phyloP scores from a whole-genome alignment of 805 yeast genomes.

The Sugiyamaella chiloensis region DNA sequence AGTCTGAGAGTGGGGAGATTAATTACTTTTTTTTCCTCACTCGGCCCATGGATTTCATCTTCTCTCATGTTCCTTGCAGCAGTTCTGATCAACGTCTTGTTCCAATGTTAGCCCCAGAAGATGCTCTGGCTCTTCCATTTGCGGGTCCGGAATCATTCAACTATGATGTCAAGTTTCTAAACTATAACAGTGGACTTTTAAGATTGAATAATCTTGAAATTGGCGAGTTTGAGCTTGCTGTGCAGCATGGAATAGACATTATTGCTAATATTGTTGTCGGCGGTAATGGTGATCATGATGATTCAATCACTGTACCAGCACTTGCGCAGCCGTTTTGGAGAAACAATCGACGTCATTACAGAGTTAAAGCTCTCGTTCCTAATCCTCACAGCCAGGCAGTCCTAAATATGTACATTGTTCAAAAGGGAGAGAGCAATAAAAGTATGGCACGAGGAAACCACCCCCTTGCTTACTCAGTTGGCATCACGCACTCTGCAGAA shows the following conservation, averaged over 20 bases:
- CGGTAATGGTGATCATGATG: constrained; percentile 26
- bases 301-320: constrained; percentile 50
- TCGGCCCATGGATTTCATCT: constrained; percentile 70
- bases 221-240: constrained; percentile 69
- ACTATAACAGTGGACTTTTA: constrained; percentile 74
- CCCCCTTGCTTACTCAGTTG: constrained; percentile 70
- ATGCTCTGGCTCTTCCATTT: constrained; percentile 79
- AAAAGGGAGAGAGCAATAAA: constrained; percentile 41
- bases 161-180: constrained; percentile 55
- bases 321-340: constrained; percentile 79
- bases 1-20: constrained; percentile 26
- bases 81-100: constrained; percentile 78
- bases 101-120: constrained; percentile 77
- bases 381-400: constrained; percentile 65
- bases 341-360: constrained; percentile 59
- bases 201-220: constrained; percentile 71
- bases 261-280: constrained; percentile 43
- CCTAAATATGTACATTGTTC: constrained; percentile 70
- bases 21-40: constrained; percentile 57
- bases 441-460: constrained; percentile 37
- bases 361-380: constrained; percentile 80
- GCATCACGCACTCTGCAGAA: constrained; percentile 68
- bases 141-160: constrained; percentile 77
- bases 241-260: constrained; percentile 71
- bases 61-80: constrained; percentile 82